Conservation (phyloP, 306 rosid species). For the Casuarina cunninghamiana region DNA sequence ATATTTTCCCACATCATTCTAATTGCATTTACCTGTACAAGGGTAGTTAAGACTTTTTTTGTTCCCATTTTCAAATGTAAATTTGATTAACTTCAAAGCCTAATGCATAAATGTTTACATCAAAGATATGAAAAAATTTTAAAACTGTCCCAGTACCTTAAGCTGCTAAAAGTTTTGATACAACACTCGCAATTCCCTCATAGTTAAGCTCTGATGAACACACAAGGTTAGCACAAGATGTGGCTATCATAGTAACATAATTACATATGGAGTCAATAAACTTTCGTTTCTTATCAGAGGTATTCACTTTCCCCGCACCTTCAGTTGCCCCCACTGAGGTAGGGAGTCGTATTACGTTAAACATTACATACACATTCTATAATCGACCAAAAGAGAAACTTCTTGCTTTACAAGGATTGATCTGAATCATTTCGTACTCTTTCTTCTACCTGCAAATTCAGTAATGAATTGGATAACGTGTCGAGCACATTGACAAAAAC, state of each 20-base stretch:
- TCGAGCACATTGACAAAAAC: neutral
- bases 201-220: neutral
- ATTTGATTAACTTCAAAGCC: too few relatives aligned
- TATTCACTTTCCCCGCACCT: neutral
- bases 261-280: neutral
- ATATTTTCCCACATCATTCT: neutral
- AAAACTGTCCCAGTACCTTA: too few relatives aligned
- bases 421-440: neutral
- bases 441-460: slow-evolving; percentile 6
- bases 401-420: neutral
- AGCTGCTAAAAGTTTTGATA: too few relatives aligned
- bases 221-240: neutral
- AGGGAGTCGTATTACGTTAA: neutral
- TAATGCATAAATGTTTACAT: too few relatives aligned
- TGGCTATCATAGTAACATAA: neutral
- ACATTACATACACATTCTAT: neutral
- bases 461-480: neutral
- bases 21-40: too few relatives aligned
- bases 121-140: too few relatives aligned
- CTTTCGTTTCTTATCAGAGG: neutral
- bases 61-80: too few relatives aligned
- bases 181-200: too few relatives aligned
- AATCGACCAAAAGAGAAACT: neutral
- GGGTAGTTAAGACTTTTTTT: too few relatives aligned
- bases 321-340: neutral